These are phyloP conservation scores for Ustilago tritici DNA, from an alignment of 1,284 basidiomycete genomes.

Conservation along the genomic window DNA sequence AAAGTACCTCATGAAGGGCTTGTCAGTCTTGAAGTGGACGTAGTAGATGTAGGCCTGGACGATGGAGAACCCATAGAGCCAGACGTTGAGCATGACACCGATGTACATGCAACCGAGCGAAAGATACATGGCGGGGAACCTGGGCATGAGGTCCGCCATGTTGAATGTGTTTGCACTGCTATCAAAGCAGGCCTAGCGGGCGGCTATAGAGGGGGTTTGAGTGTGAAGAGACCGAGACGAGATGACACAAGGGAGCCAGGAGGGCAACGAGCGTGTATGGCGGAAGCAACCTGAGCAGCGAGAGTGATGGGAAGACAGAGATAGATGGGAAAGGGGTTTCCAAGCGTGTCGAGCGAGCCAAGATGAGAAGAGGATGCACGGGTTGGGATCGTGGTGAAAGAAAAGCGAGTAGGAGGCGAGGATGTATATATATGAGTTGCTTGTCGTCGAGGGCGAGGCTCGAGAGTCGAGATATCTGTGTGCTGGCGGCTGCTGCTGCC, in stretches of 20 bases:
- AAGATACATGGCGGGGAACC: conserved; percentile 42
- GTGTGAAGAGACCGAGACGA: neutral
- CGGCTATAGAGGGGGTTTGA: neutral
- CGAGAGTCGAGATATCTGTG: neutral
- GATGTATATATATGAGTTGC: neutral
- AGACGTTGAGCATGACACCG: conserved; percentile 62
- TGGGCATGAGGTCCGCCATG: conserved; percentile 32
- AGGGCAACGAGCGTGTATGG: conserved; percentile 11
- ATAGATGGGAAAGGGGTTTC: conserved; percentile 2
- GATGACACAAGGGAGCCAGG: neutral
- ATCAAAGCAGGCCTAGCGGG: conserved; percentile 4
- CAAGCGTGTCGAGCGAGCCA: neutral
- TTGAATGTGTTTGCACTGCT: conserved; percentile 16
- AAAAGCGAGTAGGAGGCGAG: neutral
- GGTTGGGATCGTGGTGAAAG: neutral
- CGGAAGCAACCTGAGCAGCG: neutral
- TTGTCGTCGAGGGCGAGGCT: neutral
- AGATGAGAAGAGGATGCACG: neutral
- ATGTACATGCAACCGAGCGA: conserved; percentile 62
- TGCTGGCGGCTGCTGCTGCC: neutral
- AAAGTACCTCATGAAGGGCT: conserved; percentile 55
- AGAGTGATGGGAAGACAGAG: neutral
- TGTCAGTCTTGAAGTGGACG: conserved; percentile 59
- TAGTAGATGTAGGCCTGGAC: conserved; percentile 65
- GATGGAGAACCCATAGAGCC: conserved; percentile 61